phyloP scores from a whole-genome alignment of 176 grass and related monocot genomes.

The Echinochloa phyllopogon region DNA sequence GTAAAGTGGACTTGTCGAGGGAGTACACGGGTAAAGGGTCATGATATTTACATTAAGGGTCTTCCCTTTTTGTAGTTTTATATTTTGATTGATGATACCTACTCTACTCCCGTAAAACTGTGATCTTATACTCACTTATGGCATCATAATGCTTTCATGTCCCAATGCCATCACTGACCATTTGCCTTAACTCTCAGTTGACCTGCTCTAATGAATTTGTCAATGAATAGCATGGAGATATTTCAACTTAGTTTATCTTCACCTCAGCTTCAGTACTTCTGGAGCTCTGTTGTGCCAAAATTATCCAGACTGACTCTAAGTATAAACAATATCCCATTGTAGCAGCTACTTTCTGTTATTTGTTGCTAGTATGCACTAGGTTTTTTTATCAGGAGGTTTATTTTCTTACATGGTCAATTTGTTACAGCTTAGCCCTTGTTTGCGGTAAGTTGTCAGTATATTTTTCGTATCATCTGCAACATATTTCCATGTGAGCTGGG shows the following conservation, averaged over 20 bases:
- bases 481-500: neutral
- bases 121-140: neutral
- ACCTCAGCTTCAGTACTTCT: neutral
- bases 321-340: constrained; percentile 1
- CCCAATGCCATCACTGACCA: neutral
- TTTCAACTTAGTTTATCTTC: neutral
- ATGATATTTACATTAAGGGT: neutral
- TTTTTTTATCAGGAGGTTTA: neutral
- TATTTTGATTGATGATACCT: neutral
- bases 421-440: neutral
- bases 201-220: neutral
- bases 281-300: neutral
- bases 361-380: neutral
- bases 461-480: neutral
- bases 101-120: neutral
- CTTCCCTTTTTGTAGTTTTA: neutral
- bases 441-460: neutral
- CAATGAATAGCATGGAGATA: neutral
- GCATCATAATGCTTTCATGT: neutral
- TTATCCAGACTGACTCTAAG: neutral
- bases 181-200: neutral
- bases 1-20: neutral
- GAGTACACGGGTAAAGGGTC: neutral
- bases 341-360: neutral
- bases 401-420: neutral